Base-by-base conservation (phyloP, 2,329 filamentous ascomycete genomes). In the Pseudogymnoascus verrucosus region DNA sequence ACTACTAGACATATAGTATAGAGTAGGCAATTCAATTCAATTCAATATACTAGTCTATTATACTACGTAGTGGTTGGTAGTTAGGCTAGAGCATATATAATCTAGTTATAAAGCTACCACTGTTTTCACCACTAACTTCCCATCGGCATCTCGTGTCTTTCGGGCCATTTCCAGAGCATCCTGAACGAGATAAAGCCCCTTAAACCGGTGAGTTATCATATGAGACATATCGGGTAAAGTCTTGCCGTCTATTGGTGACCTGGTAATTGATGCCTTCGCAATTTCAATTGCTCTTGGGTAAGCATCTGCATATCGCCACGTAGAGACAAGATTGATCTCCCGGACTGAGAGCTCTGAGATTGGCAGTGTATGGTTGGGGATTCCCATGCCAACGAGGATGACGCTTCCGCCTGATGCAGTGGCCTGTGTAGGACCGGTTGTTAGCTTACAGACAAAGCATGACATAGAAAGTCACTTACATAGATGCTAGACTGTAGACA, bases 101-200 rank as follows among this genome's bases (percentile, higher is more conserved):
- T 39, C 14, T 39, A 39, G 12, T n/a, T 39, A 39, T 5, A 39
- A 39, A 39, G 59, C 71, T 62, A 74, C 67, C 19, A 74, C 36
- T 23, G 73, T 72, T 63, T 74, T 74, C 42, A 74, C 42, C 57
- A 74, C 72, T 61, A 74, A 62, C 7, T 69, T 71, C 12, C 69
- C 71, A 16, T 69, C 64, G 34, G 73, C 71, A 66, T 74, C 72
- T 61, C 71, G 73, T 4, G 72, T 69, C 39, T 96, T 87, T 3
- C 89, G 86, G 19, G 93, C 92, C 64, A 90, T 95, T 77, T 90
- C 87, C 76, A 98, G 98, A 4, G 93, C 93, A 76, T 92, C 84
- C 19, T 93, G 77, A 0, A 93, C 92, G 72, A 95, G 87, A 77
- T 96, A 93, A 51, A 98, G 80, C 66, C 83, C 81, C 47, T 70